Evolutionary conservation across 805 yeast genomes (phyloP).

Genomic region (Candida broadrunensis): DNA sequence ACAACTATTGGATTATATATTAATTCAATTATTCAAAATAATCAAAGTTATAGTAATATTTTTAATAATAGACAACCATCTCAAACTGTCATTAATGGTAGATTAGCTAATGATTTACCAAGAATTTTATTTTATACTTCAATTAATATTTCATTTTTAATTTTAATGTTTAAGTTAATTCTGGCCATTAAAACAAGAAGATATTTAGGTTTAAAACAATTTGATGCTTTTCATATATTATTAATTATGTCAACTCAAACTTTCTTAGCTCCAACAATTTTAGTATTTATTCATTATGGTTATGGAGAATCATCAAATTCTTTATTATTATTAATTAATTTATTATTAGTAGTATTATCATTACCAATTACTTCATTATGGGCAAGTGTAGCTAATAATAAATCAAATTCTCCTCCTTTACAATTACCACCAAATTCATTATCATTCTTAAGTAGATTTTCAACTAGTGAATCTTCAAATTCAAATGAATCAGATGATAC

Average conservation of each 20-base stretch:
- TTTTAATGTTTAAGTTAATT: constrained; percentile 62
- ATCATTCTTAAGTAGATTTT: constrained; percentile 5
- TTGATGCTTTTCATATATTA: constrained; percentile 77
- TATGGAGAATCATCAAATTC: constrained; percentile 20
- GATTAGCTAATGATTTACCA: constrained; percentile 49
- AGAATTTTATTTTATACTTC: constrained; percentile 67
- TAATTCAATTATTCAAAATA: constrained; percentile 45
- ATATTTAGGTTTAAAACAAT: constrained; percentile 74
- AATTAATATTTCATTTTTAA: constrained; percentile 56
- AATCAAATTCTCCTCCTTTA: constrained; percentile 10
- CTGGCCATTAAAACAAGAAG: constrained; percentile 72
- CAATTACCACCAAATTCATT: constrained; percentile 1
- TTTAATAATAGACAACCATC: constrained; percentile 1
- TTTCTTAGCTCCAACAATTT: constrained; percentile 69
- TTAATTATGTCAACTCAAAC: constrained; percentile 82
- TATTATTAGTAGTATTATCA: constrained; percentile 64
- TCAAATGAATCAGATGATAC: constrained; percentile 2
- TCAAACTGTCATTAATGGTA: constrained; percentile 4
- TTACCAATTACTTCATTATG: constrained; percentile 85
- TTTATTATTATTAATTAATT: constrained; percentile 49
- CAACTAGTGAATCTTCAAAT: constrained; percentile 2
- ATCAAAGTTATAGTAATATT: constrained; percentile 26
- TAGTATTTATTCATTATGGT: constrained; percentile 47
- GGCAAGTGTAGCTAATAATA: constrained; percentile 70
- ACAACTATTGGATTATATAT: constrained; percentile 61